A percentile compares a stretch with the other conserved stretches of the same genome.
Conservation (phyloP, 495 filamentous ascomycete species). For the Thermothielavioides terrestris region DNA sequence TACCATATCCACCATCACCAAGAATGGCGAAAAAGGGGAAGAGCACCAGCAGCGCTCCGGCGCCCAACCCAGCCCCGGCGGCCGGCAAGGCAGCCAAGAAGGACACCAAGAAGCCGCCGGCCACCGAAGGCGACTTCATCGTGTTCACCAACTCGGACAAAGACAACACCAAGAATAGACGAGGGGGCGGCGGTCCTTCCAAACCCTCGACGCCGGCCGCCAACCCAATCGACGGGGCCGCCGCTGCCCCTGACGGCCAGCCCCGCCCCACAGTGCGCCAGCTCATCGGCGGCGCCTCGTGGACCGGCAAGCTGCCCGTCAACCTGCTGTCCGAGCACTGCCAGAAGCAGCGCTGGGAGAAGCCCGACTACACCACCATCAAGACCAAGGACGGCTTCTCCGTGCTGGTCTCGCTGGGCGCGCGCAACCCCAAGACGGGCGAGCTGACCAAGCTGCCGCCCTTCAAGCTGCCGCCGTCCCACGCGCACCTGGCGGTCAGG, state of each 20-base stretch:
- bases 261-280: conserved; percentile 77
- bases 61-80: conserved; percentile 19
- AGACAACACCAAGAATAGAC: conserved; percentile 43
- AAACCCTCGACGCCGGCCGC: conserved; percentile 23
- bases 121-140: conserved; percentile 55
- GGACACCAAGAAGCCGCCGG: conserved; percentile 25
- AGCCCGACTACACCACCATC: conserved; percentile 71
- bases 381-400: conserved; percentile 56
- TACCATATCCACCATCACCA: conserved; percentile 1
- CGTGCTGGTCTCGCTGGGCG: conserved; percentile 68
- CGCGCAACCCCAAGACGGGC: conserved; percentile 73
- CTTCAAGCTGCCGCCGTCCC: conserved; percentile 66
- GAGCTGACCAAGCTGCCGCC: conserved; percentile 66
- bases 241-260: conserved; percentile 37
- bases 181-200: conserved; percentile 34
- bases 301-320: conserved; percentile 94
- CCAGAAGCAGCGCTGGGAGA: conserved; percentile 91
- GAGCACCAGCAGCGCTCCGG: conserved; percentile 31
- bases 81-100: conserved; percentile 19
- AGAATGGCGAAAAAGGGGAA: conserved; percentile 43
- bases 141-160: conserved; percentile 59
- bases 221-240: conserved; percentile 3
- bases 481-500: conserved; percentile 58
- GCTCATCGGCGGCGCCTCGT: conserved; percentile 88
- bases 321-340: conserved; percentile 90